A percentile compares a stretch with the other conserved stretches of the same genome.
Conservation (phyloP, 2,329 filamentous ascomycete species). For the Microcyclosporella mali region DNA sequence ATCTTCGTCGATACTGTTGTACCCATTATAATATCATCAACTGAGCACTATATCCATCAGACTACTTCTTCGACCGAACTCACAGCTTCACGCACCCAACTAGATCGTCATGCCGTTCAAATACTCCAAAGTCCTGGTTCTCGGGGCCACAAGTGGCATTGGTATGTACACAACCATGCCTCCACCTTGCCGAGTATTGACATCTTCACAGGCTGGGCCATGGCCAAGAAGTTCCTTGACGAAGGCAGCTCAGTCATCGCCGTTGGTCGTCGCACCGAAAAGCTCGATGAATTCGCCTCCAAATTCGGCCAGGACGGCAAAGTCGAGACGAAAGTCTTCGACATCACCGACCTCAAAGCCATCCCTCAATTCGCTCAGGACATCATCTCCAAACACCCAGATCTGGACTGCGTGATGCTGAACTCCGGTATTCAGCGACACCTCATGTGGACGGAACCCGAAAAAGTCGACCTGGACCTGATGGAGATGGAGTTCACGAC, state of each 20-base stretch:
- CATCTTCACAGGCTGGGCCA: constrained; percentile 34
- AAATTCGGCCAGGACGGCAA: constrained; percentile 43
- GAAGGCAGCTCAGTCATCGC: constrained; percentile 45
- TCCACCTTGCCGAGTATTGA: no score
- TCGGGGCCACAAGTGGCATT: constrained; percentile 50
- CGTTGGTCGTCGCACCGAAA: constrained; percentile 47
- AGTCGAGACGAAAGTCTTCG: constrained; percentile 45
- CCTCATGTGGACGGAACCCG: constrained; percentile 46
- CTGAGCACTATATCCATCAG: no score
- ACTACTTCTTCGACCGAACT: no score
- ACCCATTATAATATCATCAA: no score
- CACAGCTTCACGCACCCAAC: background rate
- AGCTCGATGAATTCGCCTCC: constrained; percentile 43
- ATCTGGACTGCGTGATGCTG: constrained; percentile 48
- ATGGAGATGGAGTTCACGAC: constrained; percentile 27
- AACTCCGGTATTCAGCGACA: constrained; percentile 50
- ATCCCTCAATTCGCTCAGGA: constrained; percentile 42
- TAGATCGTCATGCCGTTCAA: constrained; percentile 32
- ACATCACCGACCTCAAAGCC: constrained; percentile 45
- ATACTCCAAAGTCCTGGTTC: constrained; percentile 50
- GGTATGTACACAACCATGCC: constrained; percentile 12
- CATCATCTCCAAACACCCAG: constrained; percentile 42
- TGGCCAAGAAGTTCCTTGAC: constrained; percentile 45
- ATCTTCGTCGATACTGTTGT: no score
- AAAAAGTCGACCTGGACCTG: constrained; percentile 41